Conservation (phyloP, 1,284 basidiomycete genomes). For the Jaminaea rosea region DNA sequence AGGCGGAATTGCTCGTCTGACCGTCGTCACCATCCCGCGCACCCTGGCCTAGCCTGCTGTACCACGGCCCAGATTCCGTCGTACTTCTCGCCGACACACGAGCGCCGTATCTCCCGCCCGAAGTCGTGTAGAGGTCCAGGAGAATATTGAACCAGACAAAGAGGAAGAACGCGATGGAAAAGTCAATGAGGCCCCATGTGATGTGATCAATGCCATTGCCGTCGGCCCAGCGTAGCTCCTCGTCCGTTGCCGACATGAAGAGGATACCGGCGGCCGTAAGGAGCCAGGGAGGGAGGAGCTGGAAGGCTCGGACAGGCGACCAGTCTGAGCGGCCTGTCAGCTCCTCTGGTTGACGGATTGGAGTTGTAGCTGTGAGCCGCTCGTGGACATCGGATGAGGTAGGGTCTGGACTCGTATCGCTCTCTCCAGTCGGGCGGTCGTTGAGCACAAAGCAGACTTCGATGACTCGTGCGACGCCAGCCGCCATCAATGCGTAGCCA, state of each 20-base stretch:
- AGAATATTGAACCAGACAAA: slow-evolving; percentile 39
- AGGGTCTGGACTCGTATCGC: neutral
- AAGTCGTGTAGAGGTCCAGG: slow-evolving; percentile 35
- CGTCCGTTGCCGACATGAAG: slow-evolving; percentile 46
- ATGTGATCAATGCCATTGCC: slow-evolving; percentile 33
- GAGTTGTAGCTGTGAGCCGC: neutral
- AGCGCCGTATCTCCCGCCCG: slow-evolving; percentile 25
- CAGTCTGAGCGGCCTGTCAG: slow-evolving; percentile 4
- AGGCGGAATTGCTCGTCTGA: neutral
- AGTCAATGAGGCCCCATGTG: slow-evolving; percentile 45
- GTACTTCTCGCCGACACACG: neutral
- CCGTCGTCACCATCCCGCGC: too few relatives aligned
- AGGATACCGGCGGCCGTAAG: slow-evolving; percentile 34
- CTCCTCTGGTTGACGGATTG: neutral
- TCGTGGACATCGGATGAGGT: neutral
- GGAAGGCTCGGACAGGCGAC: slow-evolving; percentile 30
- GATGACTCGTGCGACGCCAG: slow-evolving; percentile 69
- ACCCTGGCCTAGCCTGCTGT: neutral
- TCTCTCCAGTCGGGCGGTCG: slow-evolving; percentile 44
- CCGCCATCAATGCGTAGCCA: slow-evolving; percentile 75
- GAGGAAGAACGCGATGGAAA: slow-evolving; percentile 30
- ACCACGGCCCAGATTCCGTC: neutral
- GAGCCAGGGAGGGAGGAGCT: slow-evolving; percentile 37
- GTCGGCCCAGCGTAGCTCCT: slow-evolving; percentile 44
- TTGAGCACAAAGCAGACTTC: slow-evolving; percentile 70